These are phyloP conservation scores for Boletus huronensis DNA, from an alignment of 768 basidiomycete species.

Conservation along the genomic window DNA sequence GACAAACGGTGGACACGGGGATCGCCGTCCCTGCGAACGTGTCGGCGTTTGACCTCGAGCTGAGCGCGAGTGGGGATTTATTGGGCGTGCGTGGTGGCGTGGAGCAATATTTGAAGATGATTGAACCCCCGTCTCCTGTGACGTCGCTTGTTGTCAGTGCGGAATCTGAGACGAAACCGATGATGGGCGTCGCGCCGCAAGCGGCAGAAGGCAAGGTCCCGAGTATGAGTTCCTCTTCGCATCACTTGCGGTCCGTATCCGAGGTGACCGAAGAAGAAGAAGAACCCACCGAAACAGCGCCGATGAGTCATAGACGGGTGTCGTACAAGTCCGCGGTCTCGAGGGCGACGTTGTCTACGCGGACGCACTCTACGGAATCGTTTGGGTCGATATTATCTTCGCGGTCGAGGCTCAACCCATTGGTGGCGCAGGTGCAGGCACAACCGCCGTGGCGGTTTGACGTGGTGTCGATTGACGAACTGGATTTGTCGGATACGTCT, in stretches of 20 bases:
- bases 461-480: constrained; percentile 73
- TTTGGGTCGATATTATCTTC: constrained; percentile 34
- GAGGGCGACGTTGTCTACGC: constrained; percentile 18
- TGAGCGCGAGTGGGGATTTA: constrained; percentile 57
- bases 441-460: constrained; percentile 60
- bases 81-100: constrained; percentile 59
- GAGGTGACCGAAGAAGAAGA: constrained; percentile 34
- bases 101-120: constrained; percentile 62
- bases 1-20: constrained; percentile 35
- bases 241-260: constrained; percentile 29
- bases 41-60: constrained; percentile 70
- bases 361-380: constrained; percentile 34
- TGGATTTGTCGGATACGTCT: constrained; percentile 76
- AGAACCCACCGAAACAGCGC: constrained; percentile 14
- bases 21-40: constrained; percentile 43
- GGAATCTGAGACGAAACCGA: constrained; percentile 4
- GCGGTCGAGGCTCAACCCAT: constrained; percentile 27
- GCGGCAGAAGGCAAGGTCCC: constrained; percentile 9
- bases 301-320: constrained; percentile 9
- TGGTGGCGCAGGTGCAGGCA: constrained; percentile 34
- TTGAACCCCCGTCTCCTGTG: constrained; percentile 36
- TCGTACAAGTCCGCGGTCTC: constrained; percentile 26
- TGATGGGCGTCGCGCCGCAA: background rate
- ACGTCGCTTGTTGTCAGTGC: constrained; percentile 7
- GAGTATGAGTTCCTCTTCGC: constrained; percentile 1